These are phyloP conservation scores for Solanum neorickii DNA, from an alignment of 257 asterid genomes.

Conservation along the genomic window DNA sequence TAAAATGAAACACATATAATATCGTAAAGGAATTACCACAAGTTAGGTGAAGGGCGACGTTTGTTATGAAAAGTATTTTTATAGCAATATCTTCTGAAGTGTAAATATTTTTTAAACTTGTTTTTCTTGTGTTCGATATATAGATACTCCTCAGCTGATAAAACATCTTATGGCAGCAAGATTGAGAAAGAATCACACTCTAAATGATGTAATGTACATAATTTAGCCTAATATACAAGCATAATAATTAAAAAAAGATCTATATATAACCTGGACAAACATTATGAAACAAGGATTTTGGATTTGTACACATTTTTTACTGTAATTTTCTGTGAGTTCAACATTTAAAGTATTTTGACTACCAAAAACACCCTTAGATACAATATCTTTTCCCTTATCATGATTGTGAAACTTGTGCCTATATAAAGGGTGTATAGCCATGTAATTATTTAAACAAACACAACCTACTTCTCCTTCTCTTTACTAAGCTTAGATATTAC, in stretches of 20 bases:
- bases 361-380: neutral
- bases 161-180: neutral
- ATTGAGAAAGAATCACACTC: neutral
- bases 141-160: neutral
- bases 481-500: too few relatives aligned
- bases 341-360: neutral
- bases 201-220: neutral
- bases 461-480: neutral
- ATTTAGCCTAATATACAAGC: neutral
- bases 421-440: neutral
- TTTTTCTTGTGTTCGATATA: neutral
- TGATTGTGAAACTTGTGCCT: neutral
- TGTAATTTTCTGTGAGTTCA: neutral
- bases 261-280: neutral
- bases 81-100: neutral
- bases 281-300: neutral
- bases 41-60: neutral
- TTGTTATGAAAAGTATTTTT: neutral
- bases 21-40: conserved; percentile 23
- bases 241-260: neutral
- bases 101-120: neutral
- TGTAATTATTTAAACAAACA: neutral
- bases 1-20: neutral
- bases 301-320: neutral
- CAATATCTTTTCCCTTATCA: neutral